Percentiles rank a stretch among this genome's conserved stretches.
These are phyloP conservation scores for Irpex rosettiformis DNA, from an alignment of 1,284 basidiomycete species.

Conservation along the genomic window DNA sequence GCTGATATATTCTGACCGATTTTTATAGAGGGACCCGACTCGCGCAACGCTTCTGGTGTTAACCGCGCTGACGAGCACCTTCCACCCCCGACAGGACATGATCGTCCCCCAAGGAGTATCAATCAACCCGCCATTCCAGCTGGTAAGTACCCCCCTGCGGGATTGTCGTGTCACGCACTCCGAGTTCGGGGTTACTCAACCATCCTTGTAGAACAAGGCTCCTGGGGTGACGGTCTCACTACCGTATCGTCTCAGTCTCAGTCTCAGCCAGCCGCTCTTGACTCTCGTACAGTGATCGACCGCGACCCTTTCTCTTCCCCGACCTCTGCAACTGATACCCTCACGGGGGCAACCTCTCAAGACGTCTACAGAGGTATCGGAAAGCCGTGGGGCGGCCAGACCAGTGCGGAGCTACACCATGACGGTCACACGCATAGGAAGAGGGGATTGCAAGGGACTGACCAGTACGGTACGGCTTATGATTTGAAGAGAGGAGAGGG, in stretches of 20 bases:
- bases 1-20: not conserved
- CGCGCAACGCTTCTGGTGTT: slow-evolving; percentile 2
- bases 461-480: slow-evolving; percentile 20
- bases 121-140: slow-evolving; percentile 15
- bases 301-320: slow-evolving; percentile 23
- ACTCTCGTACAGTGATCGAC: slow-evolving; percentile 27
- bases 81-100: slow-evolving; percentile 26
- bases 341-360: slow-evolving; percentile 30
- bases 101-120: slow-evolving; percentile 19
- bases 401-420: slow-evolving; percentile 31
- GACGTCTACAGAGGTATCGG: slow-evolving; percentile 32
- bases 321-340: slow-evolving; percentile 22
- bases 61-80: slow-evolving; percentile 25
- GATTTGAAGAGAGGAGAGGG: slow-evolving; percentile 4
- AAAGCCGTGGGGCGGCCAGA: slow-evolving; percentile 29
- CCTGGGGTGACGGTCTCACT: slow-evolving; percentile 13
- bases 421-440: slow-evolving; percentile 30
- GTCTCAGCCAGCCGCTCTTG: slow-evolving; percentile 22
- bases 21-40: slow-evolving; percentile 1
- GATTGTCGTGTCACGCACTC: too few species aligned
- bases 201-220: slow-evolving; percentile 13
- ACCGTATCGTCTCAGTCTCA: slow-evolving; percentile 6
- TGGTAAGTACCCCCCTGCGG: too few species aligned
- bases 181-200: too few species aligned
- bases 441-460: slow-evolving; percentile 21